These are phyloP conservation scores for Suillus fuscotomentosus DNA, from an alignment of 768 basidiomycete genomes.

Conservation along the genomic window DNA sequence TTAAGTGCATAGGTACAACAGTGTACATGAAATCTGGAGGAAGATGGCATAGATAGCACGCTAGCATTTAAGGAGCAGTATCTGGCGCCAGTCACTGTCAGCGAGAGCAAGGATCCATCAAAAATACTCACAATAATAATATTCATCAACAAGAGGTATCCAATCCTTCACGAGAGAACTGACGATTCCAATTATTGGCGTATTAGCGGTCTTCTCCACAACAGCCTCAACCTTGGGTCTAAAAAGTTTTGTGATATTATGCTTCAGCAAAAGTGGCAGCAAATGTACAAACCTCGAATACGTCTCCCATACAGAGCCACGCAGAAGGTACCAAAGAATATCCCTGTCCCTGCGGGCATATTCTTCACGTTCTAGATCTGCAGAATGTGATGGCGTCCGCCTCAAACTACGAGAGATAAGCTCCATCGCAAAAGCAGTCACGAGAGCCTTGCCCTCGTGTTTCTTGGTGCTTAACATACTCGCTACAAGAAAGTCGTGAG, in stretches of 20 bases:
- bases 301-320: constrained; percentile 81
- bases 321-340: constrained; percentile 80
- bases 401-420: constrained; percentile 75
- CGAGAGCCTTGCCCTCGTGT: constrained; percentile 54
- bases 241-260: not conserved
- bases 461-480: constrained; percentile 21
- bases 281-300: constrained; percentile 33
- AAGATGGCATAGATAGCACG: not conserved
- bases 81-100: constrained; percentile 25
- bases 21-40: not conserved
- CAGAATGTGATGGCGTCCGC: constrained; percentile 58
- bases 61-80: constrained; percentile 40
- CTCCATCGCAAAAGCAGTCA: constrained; percentile 65
- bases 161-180: constrained; percentile 76
- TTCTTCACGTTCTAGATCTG: constrained; percentile 68
- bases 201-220: constrained; percentile 49
- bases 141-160: constrained; percentile 87
- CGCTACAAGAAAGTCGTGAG: constrained; percentile 14
- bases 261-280: not conserved
- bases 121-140: constrained; percentile 78
- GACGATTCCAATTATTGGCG: constrained; percentile 66
- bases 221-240: constrained; percentile 77
- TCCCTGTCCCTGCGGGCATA: constrained; percentile 82
- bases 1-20: not conserved
- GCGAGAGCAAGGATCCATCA: not conserved